Evolutionary conservation across 768 basidiomycete species (phyloP).

Genomic region (Suillus cothurnatus): DNA sequence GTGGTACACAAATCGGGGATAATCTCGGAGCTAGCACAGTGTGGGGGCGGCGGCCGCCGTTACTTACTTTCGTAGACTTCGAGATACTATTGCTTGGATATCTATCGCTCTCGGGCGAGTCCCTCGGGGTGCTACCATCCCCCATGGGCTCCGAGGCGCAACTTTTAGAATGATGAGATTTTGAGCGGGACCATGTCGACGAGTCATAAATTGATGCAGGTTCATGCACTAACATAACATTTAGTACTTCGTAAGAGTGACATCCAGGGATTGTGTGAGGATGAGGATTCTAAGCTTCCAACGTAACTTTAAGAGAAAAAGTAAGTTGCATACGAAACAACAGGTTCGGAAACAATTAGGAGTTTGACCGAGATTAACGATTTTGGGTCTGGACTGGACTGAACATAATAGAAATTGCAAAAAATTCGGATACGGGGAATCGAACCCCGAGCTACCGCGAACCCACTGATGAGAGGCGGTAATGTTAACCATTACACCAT

Average conservation of each 20-base stretch:
- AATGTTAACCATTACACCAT: slow-evolving; percentile 12
- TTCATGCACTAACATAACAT: too few relatives aligned
- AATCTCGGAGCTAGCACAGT: neutral
- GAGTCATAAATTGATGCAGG: too few relatives aligned
- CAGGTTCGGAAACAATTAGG: too few relatives aligned
- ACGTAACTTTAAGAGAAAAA: too few relatives aligned
- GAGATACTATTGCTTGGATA: neutral
- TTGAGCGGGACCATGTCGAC: neutral
- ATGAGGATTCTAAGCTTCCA: too few relatives aligned
- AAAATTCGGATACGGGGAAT: slow-evolving; percentile 53
- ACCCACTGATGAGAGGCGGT: neutral
- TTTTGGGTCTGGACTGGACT: too few relatives aligned
- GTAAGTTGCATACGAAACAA: too few relatives aligned
- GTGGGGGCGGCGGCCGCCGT: too few relatives aligned
- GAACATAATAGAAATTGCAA: too few relatives aligned
- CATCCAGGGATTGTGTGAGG: too few relatives aligned
- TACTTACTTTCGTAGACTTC: neutral
- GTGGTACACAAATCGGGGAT: neutral
- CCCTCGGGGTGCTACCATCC: neutral
- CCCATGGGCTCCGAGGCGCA: neutral
- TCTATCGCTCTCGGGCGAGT: neutral
- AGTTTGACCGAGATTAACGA: too few relatives aligned
- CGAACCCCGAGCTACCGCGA: slow-evolving; percentile 60
- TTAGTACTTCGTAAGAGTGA: too few relatives aligned
- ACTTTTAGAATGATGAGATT: neutral